Conservation (phyloP, 208 protist genomes). For the Phytomonas francai region DNA sequence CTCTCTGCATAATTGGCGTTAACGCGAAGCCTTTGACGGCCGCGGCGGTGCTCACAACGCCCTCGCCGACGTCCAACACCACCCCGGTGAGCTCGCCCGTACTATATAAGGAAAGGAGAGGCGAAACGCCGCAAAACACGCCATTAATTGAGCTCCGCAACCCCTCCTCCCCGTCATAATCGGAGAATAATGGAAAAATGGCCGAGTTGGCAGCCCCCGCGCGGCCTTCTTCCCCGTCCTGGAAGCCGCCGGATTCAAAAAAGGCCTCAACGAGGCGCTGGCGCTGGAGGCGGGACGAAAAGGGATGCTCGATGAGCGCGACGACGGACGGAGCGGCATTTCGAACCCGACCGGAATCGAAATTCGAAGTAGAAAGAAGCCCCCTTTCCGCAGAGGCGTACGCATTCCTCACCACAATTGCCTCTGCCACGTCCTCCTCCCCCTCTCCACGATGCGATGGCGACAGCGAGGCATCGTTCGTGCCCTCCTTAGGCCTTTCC, state of each 20-base stretch:
- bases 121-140: slow-evolving; percentile 41
- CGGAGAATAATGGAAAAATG: no score
- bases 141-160: slow-evolving; percentile 21
- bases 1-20: slow-evolving; percentile 31
- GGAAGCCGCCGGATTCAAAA: slow-evolving; percentile 52
- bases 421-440: no score
- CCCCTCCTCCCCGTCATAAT: slow-evolving; percentile 6
- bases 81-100: slow-evolving; percentile 53
- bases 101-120: slow-evolving; percentile 52
- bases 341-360: no score
- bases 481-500: no score
- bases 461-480: no score
- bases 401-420: no score
- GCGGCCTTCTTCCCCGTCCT: slow-evolving; percentile 10
- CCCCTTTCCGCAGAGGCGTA: no score
- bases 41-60: slow-evolving; percentile 34
- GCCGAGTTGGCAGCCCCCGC: slow-evolving; percentile 9
- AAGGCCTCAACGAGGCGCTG: slow-evolving; percentile 36
- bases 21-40: slow-evolving; percentile 46
- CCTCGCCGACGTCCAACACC: slow-evolving; percentile 54
- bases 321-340: no score
- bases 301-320: slow-evolving; percentile 49
- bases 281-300: slow-evolving; percentile 51
- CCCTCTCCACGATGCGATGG: no score
- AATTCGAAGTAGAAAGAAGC: no score